Percentiles rank a stretch among this genome's conserved stretches.
These are phyloP conservation scores for Chamaecyparis obtusa DNA, from an alignment of 75 land plant species.

Conservation along the genomic window DNA sequence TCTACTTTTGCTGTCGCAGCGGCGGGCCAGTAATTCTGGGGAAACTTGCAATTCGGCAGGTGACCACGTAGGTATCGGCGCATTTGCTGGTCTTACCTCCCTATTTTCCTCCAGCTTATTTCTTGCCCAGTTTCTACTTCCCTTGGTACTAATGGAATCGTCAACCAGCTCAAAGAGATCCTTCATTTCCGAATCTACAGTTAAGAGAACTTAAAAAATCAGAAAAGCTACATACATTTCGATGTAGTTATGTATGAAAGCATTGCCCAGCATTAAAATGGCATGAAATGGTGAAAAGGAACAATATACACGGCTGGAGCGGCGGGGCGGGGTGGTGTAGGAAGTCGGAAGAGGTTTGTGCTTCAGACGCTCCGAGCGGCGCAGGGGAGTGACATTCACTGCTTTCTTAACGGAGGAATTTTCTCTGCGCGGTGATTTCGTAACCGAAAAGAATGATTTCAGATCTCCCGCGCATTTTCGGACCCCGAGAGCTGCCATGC, in stretches of 20 bases:
- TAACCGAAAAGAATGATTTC: conserved; percentile 1
- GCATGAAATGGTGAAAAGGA: background rate
- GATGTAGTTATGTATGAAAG: background rate
- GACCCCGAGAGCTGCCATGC: conserved; percentile 39
- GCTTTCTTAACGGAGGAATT: conserved; percentile 3
- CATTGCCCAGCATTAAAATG: background rate
- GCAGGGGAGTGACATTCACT: conserved; percentile 18
- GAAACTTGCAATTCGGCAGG: conserved; percentile 17
- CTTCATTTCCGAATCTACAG: background rate
- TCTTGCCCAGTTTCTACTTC: background rate
- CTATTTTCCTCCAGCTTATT: conserved; percentile 7
- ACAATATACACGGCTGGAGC: no score
- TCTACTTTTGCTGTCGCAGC: conserved; percentile 50
- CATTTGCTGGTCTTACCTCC: conserved; percentile 34
- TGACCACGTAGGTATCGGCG: conserved; percentile 15
- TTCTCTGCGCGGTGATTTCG: conserved; percentile 7
- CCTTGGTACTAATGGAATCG: background rate
- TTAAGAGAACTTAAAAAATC: background rate
- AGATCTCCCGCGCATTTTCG: conserved; percentile 15
- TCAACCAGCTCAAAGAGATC: background rate
- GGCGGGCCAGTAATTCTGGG: conserved; percentile 18
- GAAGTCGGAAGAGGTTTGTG: background rate
- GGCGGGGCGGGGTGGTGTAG: background rate
- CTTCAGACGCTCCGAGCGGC: conserved; percentile 47
- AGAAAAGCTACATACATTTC: background rate